Conservation (phyloP, 2,329 filamentous ascomycete genomes). For the Graphilbum sp. region DNA sequence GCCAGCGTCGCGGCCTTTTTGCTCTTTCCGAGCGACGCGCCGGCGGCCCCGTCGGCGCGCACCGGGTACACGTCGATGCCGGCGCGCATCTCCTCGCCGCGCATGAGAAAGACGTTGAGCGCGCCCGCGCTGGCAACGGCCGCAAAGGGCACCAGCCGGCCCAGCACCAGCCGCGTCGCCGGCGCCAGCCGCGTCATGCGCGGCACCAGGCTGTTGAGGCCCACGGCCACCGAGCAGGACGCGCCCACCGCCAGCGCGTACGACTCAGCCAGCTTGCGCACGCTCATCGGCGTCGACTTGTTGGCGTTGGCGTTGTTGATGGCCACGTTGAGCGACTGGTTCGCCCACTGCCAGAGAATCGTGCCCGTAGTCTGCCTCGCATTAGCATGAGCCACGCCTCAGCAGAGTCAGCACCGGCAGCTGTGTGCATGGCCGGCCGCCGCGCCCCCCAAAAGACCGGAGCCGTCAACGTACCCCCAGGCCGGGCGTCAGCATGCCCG, state of each 20-base stretch:
- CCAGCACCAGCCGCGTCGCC: constrained; percentile 57
- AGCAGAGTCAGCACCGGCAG: no score
- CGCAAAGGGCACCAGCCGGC: constrained; percentile 86
- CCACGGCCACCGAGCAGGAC: constrained; percentile 83
- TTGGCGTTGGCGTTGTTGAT: constrained; percentile 98
- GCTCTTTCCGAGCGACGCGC: constrained; percentile 66
- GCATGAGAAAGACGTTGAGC: constrained; percentile 95
- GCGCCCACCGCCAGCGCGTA: constrained; percentile 86
- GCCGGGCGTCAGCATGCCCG: constrained; percentile 88
- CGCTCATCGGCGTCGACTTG: constrained; percentile 82
- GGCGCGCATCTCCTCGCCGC: constrained; percentile 80
- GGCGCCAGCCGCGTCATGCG: constrained; percentile 63
- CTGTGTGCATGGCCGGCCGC: no score
- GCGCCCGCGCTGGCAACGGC: constrained; percentile 84
- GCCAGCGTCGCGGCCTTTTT: constrained; percentile 77
- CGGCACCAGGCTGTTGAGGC: constrained; percentile 79
- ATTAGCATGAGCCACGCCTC: no score
- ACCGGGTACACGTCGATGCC: constrained; percentile 90
- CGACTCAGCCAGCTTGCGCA: constrained; percentile 66
- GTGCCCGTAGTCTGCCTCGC: constrained; percentile 64
- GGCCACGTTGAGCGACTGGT: constrained; percentile 95
- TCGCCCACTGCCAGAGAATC: constrained; percentile 84
- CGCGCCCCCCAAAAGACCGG: no score
- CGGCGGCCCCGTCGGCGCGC: constrained; percentile 21
- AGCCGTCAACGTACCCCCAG: constrained; percentile 39